Base-by-base conservation (phyloP, 2,329 filamentous ascomycete species). In the Aspergillus neoniger region DNA sequence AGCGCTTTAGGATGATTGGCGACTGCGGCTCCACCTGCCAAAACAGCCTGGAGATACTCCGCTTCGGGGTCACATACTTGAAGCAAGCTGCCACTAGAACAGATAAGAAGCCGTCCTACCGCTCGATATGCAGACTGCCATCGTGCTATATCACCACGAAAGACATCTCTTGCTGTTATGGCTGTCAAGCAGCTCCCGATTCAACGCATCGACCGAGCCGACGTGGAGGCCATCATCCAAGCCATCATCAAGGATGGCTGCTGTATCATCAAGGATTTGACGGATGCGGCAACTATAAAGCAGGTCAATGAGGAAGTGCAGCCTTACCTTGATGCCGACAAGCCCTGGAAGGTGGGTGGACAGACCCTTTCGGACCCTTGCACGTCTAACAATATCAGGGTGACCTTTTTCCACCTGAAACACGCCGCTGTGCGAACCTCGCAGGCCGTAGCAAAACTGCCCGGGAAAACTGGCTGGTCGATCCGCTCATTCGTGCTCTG, bases 401-500 rank as follows among this genome's bases (percentile, higher is more conserved):
- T 39, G 61, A 63, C 41, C 55, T 60, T 2, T 63, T 63, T n/a
- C 62, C 62, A 23, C 56, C 62, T n/a, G 56, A 63, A 44, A 63
- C 62, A 5, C 54, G 58, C 21, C 50, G 61, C 19, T 63, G 62
- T 55, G 30, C 59, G n/a, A 61, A 61, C 43, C 62, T 63, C 12
- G 62, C 60, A 9, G 62, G 62, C 15, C 43, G 62, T 36, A 63
- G 62, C 44, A 25, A 47, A 43, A 61, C 59, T 6, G 59, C 54
- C 10, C 59, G 62, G 39, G 62, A 63, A 8, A 28, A 49, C 1
- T 61, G 53, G 52, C 55, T 63, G 15, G 21, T 61, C 19, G 56
- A 63, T 17, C 62, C 62, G 15, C 58, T 66, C 10, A 47, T 63
- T n/a, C 60, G 55, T 10, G 57, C 61, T n/a, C 41, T 71, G 1